phyloP scores from a whole-genome alignment of 208 protist species.

The Borovskyia barvae region DNA sequence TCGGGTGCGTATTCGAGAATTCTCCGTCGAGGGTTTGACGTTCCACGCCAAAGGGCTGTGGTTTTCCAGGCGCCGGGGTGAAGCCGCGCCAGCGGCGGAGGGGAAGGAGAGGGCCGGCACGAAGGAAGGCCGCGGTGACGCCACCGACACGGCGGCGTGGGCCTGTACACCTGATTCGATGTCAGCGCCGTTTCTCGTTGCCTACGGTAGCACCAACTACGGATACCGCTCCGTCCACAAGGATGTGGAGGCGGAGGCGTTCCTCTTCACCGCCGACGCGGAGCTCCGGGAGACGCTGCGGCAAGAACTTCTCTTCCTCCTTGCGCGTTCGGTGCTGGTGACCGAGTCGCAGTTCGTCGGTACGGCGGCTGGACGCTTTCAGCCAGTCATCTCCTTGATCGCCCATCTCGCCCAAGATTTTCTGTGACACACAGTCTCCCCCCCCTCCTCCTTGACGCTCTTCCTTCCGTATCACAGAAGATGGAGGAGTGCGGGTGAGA shows the following conservation, averaged over 20 bases:
- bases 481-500: no score
- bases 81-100: background rate
- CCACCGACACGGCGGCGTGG: background rate
- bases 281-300: slow-evolving; percentile 49
- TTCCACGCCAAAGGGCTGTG: slow-evolving; percentile 89
- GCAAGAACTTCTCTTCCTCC: slow-evolving; percentile 58
- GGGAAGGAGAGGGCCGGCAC: background rate
- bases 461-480: no score
- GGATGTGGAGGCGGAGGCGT: slow-evolving; percentile 77
- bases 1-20: slow-evolving; percentile 67
- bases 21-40: slow-evolving; percentile 56
- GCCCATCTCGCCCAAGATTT: slow-evolving; percentile 75
- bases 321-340: slow-evolving; percentile 48
- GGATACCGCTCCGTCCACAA: slow-evolving; percentile 82
- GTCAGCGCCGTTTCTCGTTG: slow-evolving; percentile 59
- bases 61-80: slow-evolving; percentile 27
- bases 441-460: no score
- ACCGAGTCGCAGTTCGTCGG: slow-evolving; percentile 53
- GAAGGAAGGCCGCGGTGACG: background rate
- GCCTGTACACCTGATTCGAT: slow-evolving; percentile 12
- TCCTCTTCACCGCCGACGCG: slow-evolving; percentile 59
- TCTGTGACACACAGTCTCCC: no score
- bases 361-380: slow-evolving; percentile 57
- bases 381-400: slow-evolving; percentile 71
- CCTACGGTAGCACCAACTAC: slow-evolving; percentile 89